Evolutionary conservation across 768 basidiomycete genomes (phyloP).

Genomic region (Boletus fagicola): DNA sequence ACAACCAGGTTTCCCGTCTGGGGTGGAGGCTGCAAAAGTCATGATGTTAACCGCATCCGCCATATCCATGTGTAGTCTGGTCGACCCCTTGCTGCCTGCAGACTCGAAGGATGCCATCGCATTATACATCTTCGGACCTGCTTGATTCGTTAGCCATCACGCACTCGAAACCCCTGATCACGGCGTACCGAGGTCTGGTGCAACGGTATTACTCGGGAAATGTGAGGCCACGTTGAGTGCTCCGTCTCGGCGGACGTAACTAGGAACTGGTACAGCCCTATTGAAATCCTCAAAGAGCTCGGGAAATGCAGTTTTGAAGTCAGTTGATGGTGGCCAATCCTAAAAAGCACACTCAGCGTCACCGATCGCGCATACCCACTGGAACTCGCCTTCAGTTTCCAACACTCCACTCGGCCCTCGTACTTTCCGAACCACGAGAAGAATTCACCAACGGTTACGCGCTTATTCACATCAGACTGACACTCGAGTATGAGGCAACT

Average conservation of each 20-base stretch:
- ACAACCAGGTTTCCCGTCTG: conserved; percentile 65
- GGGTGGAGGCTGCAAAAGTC: conserved; percentile 60
- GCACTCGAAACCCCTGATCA: not conserved
- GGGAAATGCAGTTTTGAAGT: conserved; percentile 82
- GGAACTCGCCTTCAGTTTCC: conserved; percentile 72
- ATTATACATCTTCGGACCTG: conserved; percentile 95
- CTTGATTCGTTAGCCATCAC: conserved; percentile 14
- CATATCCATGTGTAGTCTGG: conserved; percentile 92
- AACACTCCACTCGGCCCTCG: conserved; percentile 50
- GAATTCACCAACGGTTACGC: conserved; percentile 72
- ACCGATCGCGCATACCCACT: not conserved
- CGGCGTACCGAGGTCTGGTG: conserved; percentile 71
- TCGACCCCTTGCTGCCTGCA: conserved; percentile 76
- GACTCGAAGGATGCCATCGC: conserved; percentile 72
- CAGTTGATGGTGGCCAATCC: conserved; percentile 92
- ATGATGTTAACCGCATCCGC: conserved; percentile 92
- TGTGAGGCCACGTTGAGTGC: conserved; percentile 86
- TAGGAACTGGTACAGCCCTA: conserved; percentile 79
- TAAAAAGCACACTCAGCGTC: conserved; percentile 31
- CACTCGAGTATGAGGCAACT: conserved; percentile 78
- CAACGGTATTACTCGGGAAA: conserved; percentile 75
- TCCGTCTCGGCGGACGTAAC: conserved; percentile 89
- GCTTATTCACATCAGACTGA: conserved; percentile 63
- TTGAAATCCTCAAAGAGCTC: conserved; percentile 85
- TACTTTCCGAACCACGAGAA: conserved; percentile 76